Base-by-base conservation (phyloP, 306 rosid species). In the Luffa acutangula region DNA sequence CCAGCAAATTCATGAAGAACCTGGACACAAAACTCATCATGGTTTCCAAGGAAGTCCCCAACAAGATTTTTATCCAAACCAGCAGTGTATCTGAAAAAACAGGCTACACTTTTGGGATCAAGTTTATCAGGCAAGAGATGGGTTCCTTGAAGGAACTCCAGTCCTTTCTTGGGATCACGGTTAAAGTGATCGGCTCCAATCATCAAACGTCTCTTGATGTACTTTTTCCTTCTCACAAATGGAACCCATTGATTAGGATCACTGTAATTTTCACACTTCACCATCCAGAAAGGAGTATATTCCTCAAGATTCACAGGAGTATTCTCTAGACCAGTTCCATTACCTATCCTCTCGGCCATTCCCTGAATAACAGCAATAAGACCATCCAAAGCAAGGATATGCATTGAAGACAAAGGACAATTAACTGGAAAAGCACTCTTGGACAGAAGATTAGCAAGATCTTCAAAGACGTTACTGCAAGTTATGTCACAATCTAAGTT, bases 131-230 rank as follows among this genome's bases (percentile, higher is more conserved):
- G 99, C 89, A 95, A 87, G 85, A 95, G 99, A 84, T 93, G 97
- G 33, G 94, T 89, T 91, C 97, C 99, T 84, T 95, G 99, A 71
- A 95, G 97, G 83, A 93, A 95, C 85, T 95, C 99, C 42, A 95
- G 85, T 81, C 99, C 99, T 90, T 95, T 95, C 87, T 95, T 95
- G 58, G 99, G 99, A 84, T 95, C 99, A 69, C 97, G 97, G 83
- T 95, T 95, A 80, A 93, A 95, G 89, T 95, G 99, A 86, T 95
- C 99, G 45, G 99, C 99, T 85, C 99, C 97, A 81, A 95, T 91
- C 99, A 93, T 95, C 85, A 95, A 82, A 85, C 97, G 91, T 83
- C 97, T 93, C 83, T 95, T 95, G 84, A 95, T 91, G 86, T 91
- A 90, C 87, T 95, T 95, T 87, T 88, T 91, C 70, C 96, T 87